phyloP scores from a whole-genome alignment of 345 rosid genomes.

The Brassica incana region DNA sequence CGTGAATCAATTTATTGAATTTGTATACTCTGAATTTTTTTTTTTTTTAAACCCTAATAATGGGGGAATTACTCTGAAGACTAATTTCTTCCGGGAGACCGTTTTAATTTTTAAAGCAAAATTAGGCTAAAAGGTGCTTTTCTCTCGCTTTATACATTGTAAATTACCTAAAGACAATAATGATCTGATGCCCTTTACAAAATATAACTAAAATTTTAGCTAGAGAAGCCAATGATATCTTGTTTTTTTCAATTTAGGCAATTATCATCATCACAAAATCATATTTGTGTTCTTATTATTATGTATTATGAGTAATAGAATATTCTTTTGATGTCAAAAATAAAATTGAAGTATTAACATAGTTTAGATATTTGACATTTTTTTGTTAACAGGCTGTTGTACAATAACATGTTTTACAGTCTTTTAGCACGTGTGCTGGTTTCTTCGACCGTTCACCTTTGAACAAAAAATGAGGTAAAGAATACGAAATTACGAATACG shows the following conservation, averaged over 20 bases:
- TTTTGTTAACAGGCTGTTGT: not conserved
- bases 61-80: conserved; percentile 22
- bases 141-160: not conserved
- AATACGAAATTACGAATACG: not conserved
- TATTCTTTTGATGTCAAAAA: too few species aligned
- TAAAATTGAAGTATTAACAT: not conserved
- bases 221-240: not conserved
- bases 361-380: not conserved
- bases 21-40: not conserved
- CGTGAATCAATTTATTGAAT: conserved; percentile 5
- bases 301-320: not conserved
- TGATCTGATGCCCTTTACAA: not conserved
- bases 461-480: not conserved
- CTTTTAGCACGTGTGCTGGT: not conserved
- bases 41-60: conserved; percentile 11
- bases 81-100: not conserved
- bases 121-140: conserved; percentile 6
- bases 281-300: not conserved
- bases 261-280: not conserved
- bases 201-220: not conserved
- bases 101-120: conserved; percentile 5
- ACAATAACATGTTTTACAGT: not conserved
- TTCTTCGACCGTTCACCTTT: conserved; percentile 8
- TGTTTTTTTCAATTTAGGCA: not conserved
- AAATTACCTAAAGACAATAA: not conserved